Percentiles rank a stretch among this genome's conserved stretches.
Conservation (phyloP, 768 basidiomycete species). For the Stropharia rugosoannulata region DNA sequence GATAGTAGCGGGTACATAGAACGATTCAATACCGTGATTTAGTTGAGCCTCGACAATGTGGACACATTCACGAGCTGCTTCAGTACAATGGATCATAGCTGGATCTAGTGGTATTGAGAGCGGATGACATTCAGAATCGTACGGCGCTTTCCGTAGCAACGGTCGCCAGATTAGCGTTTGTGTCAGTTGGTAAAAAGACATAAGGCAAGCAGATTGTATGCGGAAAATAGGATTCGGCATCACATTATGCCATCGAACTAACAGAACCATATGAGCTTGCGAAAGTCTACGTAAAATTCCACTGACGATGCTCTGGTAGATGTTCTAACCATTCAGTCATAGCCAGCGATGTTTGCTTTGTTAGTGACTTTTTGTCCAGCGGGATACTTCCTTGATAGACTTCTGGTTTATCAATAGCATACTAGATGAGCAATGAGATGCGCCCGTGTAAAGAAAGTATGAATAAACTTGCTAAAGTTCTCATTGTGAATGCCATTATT, state of each 20-base stretch:
- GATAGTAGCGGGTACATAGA: conserved; percentile 41
- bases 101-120: conserved; percentile 3
- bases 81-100: conserved; percentile 40
- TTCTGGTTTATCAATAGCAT: conserved; percentile 69
- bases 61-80: conserved; percentile 59
- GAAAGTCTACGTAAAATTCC: neutral
- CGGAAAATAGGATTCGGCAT: conserved; percentile 47
- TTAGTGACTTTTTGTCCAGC: conserved; percentile 52
- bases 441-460: neutral
- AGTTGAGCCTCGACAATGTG: conserved; percentile 56
- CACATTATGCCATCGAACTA: conserved; percentile 62
- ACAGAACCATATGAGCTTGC: conserved; percentile 2
- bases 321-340: conserved; percentile 72
- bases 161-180: conserved; percentile 72
- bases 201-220: conserved; percentile 56
- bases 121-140: neutral
- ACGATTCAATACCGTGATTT: conserved; percentile 32
- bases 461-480: conserved; percentile 58
- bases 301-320: conserved; percentile 67
- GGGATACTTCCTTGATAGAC: conserved; percentile 51
- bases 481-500: conserved; percentile 66
- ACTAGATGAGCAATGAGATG: conserved; percentile 36
- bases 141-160: conserved; percentile 29
- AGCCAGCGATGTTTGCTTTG: conserved; percentile 65
- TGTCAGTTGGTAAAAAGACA: conserved; percentile 56